Evolutionary conservation across 2,329 filamentous ascomycete species (phyloP), one percentile per base, ranked within the genome.

Genomic region (Acrocalymma vagum): DNA sequence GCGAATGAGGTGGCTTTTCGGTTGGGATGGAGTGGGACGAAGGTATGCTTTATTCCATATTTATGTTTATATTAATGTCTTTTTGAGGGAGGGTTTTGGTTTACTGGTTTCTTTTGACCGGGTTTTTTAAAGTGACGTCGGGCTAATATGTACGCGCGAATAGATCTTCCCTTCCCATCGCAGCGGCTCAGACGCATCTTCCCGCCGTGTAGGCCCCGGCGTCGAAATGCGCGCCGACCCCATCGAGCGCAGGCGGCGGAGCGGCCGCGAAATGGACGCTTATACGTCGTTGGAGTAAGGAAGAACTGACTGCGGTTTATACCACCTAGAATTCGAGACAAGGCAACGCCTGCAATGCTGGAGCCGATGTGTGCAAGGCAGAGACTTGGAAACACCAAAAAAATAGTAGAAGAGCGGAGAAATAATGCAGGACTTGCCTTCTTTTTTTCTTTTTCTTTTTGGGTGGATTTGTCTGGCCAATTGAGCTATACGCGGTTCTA

Each of bases 1-100:
- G 94, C 94, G 38, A 94, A 99, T 66, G 94, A 99, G 75, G 87
- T 90, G 34, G 94, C 94, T 2, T 99, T 93, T 66, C 79, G 93
- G 62, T 76, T 97, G 58, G 94, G 94, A 46, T 99, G 94, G 94
- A 86, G 88, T 51, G 87, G 87, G 38, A 97, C 94, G 45, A 95
- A 94, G 84, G 94, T 96, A 79, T 30, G 81, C n/a, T 55, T 11
- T 11, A 3, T 29, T 48, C 25, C 30, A 29, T 42, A n/a, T 13
- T n/a, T n/a, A 16, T 32, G 4, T 20, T n/a, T n/a, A n/a, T n/a
- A n/a, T n/a, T n/a, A n/a, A n/a, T n/a, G n/a, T n/a, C n/a, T n/a
- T n/a, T n/a, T 24, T 24, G 13, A 11, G 9, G 11, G 24, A 9
- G 3, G 14, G 13, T 8, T 9, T 17, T 46, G 32, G 18, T 16